A percentile compares a stretch with the other conserved stretches of the same genome.
Conservation (phyloP, 2,329 filamentous ascomycete genomes). For the Cladosporium halotolerans region DNA sequence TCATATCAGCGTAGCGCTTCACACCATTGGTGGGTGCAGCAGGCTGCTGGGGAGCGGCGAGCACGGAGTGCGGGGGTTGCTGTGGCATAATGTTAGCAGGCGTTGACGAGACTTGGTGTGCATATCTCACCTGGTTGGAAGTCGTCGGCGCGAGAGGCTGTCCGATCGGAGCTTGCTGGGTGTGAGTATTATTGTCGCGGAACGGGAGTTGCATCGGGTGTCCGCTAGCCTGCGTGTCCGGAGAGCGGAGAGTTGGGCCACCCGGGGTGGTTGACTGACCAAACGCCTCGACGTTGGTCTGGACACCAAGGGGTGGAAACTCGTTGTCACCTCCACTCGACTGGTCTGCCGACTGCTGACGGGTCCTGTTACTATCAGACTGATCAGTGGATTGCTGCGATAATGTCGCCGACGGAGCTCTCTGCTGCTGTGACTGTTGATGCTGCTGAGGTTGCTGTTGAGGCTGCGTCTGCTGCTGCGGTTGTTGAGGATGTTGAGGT, state of each 20-base stretch:
- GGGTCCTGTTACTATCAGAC: constrained; percentile 49
- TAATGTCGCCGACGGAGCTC: constrained; percentile 39
- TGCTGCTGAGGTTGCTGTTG: constrained; percentile 38
- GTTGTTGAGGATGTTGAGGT: constrained; percentile 4
- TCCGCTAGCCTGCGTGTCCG: constrained; percentile 19
- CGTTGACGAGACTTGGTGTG: constrained; percentile 19
- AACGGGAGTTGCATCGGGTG: constrained; percentile 23
- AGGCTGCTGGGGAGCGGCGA: constrained; percentile 1
- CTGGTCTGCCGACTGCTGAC: constrained; percentile 20
- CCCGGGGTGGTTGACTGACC: constrained; percentile 19
- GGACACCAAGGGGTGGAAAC: constrained; percentile 54
- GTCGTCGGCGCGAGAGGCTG: constrained; percentile 6
- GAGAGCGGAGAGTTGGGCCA: constrained; percentile 20
- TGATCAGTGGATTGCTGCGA: constrained; percentile 46
- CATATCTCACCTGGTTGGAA: not conserved
- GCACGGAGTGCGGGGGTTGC: constrained; percentile 5
- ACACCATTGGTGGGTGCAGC: constrained; percentile 17
- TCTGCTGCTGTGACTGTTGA: constrained; percentile 29
- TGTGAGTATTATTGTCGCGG: constrained; percentile 19
- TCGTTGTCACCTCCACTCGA: constrained; percentile 46
- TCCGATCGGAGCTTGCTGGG: constrained; percentile 23
- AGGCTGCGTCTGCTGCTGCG: constrained; percentile 40
- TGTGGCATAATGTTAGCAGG: constrained; percentile 13
- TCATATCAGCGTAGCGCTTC: constrained; percentile 51
- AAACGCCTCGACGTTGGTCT: constrained; percentile 40